Conservation (phyloP, 2,329 filamentous ascomycete genomes). For the Thelonectria blattea region DNA sequence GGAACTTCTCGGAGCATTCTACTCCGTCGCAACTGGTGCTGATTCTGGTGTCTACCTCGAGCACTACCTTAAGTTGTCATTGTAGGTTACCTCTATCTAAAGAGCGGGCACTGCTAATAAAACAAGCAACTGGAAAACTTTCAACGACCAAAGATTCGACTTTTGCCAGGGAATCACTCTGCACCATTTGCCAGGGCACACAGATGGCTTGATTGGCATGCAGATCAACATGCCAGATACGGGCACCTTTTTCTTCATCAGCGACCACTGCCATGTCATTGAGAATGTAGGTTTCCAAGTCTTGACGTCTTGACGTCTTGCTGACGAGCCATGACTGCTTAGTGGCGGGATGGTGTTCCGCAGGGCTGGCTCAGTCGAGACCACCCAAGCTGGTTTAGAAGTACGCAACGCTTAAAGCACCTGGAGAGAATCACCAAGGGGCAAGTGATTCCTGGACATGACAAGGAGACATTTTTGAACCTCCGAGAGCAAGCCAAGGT, state of each 20-base stretch:
- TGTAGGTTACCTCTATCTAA: neutral
- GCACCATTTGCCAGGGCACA: slow-evolving; percentile 33
- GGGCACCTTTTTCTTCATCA: slow-evolving; percentile 43
- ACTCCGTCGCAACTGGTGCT: slow-evolving; percentile 48
- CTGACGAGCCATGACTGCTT: neutral
- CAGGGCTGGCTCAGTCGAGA: slow-evolving; percentile 44
- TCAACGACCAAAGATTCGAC: slow-evolving; percentile 25
- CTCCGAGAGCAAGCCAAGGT: slow-evolving; percentile 14
- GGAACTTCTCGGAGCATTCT: slow-evolving; percentile 53
- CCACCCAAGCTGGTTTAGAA: slow-evolving; percentile 42
- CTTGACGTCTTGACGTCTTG: too few relatives aligned
- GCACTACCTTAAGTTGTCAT: slow-evolving; percentile 24
- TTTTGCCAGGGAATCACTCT: slow-evolving; percentile 32
- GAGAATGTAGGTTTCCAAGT: slow-evolving; percentile 5
- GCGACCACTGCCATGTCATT: slow-evolving; percentile 41
- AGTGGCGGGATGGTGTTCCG: slow-evolving; percentile 35
- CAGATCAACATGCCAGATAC: slow-evolving; percentile 41
- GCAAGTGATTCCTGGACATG: slow-evolving; percentile 28
- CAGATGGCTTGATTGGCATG: slow-evolving; percentile 39
- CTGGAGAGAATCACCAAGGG: slow-evolving; percentile 31
- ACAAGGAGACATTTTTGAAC: slow-evolving; percentile 19
- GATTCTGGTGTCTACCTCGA: slow-evolving; percentile 29
- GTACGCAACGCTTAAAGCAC: slow-evolving; percentile 39
- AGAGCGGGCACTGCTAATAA: neutral
- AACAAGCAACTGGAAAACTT: slow-evolving; percentile 31